These are phyloP conservation scores for Aphanoascus verrucosus DNA, from an alignment of 2,329 filamentous ascomycete species.

Conservation along the genomic window DNA sequence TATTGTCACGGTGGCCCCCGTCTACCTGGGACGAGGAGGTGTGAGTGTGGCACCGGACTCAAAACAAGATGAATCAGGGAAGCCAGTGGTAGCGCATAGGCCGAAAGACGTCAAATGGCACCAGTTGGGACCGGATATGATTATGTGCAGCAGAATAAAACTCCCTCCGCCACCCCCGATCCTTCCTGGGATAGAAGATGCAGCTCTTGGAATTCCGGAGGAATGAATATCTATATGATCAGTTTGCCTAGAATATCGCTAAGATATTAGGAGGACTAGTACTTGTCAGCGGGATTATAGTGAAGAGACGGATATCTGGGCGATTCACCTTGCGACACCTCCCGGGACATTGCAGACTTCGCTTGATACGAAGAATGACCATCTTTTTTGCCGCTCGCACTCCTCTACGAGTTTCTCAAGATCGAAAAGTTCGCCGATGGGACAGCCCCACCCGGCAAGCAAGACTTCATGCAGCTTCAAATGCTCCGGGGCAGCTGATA, in stretches of 20 bases:
- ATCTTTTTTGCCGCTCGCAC: slow-evolving; percentile 33
- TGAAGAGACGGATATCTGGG: neutral
- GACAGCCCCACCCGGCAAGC: slow-evolving; percentile 44
- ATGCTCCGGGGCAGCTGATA: slow-evolving; percentile 10
- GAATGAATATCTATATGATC: neutral
- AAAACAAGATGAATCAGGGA: slow-evolving; percentile 41
- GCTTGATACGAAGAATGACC: slow-evolving; percentile 43
- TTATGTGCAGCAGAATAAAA: slow-evolving; percentile 59
- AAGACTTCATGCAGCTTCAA: slow-evolving; percentile 38
- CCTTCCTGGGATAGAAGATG: slow-evolving; percentile 16
- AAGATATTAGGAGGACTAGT: slow-evolving; percentile 16
- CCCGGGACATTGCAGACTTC: slow-evolving; percentile 42
- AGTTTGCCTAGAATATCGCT: slow-evolving; percentile 15
- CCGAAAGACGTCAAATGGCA: slow-evolving; percentile 60
- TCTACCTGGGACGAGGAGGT: slow-evolving; percentile 75
- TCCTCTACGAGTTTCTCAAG: slow-evolving; percentile 34
- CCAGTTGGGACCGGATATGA: slow-evolving; percentile 70
- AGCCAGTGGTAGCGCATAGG: slow-evolving; percentile 51
- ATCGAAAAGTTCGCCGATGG: slow-evolving; percentile 39
- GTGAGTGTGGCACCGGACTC: slow-evolving; percentile 65
- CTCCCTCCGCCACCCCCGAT: slow-evolving; percentile 14
- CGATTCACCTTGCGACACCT: slow-evolving; percentile 24
- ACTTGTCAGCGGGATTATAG: neutral
- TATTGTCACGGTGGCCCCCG: slow-evolving; percentile 80
- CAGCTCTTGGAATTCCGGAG: slow-evolving; percentile 12